phyloP scores from a whole-genome alignment of 768 basidiomycete species.

The Lactarius evosmus region DNA sequence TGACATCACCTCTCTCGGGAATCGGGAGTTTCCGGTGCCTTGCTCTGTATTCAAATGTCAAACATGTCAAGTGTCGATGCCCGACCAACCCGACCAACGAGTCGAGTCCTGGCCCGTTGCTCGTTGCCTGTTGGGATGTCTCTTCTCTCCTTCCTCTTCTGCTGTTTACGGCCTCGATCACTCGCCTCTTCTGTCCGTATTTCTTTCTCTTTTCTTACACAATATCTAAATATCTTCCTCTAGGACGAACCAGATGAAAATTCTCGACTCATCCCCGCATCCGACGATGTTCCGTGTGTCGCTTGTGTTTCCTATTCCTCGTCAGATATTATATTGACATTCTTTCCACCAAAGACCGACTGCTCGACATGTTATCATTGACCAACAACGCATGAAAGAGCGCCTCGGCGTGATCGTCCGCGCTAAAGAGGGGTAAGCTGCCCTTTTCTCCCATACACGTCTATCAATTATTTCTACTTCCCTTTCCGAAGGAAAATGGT shows the following conservation, averaged over 20 bases:
- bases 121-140: no score
- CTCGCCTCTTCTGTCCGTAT: constrained; percentile 2
- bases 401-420: constrained; percentile 55
- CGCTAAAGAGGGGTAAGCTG: constrained; percentile 54
- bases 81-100: no score
- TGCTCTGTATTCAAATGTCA: no score
- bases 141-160: constrained; percentile 28
- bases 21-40: not conserved
- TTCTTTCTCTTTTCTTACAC: not conserved
- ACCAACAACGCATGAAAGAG: constrained; percentile 51
- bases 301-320: no score
- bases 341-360: constrained; percentile 5
- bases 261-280: constrained; percentile 35
- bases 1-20: not conserved
- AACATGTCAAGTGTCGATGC: no score
- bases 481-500: constrained; percentile 58
- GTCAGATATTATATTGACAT: not conserved
- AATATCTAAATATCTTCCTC: no score
- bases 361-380: constrained; percentile 33
- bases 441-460: not conserved
- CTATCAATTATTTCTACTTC: not conserved
- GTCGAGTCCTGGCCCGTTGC: no score
- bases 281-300: constrained; percentile 34
- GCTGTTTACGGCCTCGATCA: constrained; percentile 30
- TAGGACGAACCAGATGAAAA: constrained; percentile 34